Conservation (phyloP, 1,139 yeast species). For the Sugiyamaella xylanicola region DNA sequence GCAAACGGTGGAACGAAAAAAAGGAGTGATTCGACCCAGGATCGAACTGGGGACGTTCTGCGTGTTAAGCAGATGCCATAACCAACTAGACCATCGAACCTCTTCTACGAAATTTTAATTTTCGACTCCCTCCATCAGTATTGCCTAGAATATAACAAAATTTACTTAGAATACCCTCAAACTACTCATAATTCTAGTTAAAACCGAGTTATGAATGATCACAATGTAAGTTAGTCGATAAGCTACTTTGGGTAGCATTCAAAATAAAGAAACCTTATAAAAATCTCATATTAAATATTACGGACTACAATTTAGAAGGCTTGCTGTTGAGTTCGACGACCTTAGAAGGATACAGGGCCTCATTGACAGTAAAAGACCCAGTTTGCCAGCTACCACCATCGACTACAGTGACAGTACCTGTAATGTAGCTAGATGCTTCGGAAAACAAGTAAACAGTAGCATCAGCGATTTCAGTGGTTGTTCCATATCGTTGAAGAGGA, state of each 20-base stretch:
- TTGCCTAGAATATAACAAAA: too few relatives aligned
- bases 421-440: slow-evolving; percentile 74
- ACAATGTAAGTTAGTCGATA: too few relatives aligned
- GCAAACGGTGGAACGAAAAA: too few relatives aligned
- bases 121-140: background rate
- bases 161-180: too few relatives aligned
- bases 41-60: slow-evolving; percentile 99
- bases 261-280: too few relatives aligned
- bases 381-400: slow-evolving; percentile 93
- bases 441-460: slow-evolving; percentile 84
- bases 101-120: background rate
- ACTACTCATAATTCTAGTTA: too few relatives aligned
- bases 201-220: too few relatives aligned
- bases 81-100: slow-evolving; percentile 97
- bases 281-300: background rate
- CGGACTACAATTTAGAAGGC: slow-evolving; percentile 7
- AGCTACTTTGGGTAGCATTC: too few relatives aligned
- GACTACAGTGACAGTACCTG: slow-evolving; percentile 77
- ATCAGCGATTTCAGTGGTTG: slow-evolving; percentile 80
- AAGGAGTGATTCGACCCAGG: slow-evolving; percentile 91
- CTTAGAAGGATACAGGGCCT: slow-evolving; percentile 24
- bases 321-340: slow-evolving; percentile 18
- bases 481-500: slow-evolving; percentile 79
- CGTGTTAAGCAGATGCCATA: slow-evolving; percentile 99
- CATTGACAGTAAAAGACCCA: slow-evolving; percentile 43